These are phyloP conservation scores for Herpotrichia juniperi DNA, from an alignment of 2,329 filamentous ascomycete species.

Conservation along the genomic window DNA sequence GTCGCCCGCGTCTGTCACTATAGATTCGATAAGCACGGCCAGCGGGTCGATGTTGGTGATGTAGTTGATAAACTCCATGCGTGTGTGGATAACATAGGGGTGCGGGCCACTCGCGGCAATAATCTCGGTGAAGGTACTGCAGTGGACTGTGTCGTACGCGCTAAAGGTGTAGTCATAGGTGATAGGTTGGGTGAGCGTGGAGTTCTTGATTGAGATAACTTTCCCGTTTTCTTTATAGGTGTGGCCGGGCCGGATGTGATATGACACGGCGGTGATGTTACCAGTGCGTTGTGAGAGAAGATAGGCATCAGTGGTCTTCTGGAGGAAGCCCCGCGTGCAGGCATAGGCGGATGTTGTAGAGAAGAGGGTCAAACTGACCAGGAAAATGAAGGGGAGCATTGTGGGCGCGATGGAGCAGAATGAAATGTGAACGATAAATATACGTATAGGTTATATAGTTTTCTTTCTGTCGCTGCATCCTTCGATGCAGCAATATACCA, in stretches of 20 bases:
- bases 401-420: background rate
- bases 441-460: too few relatives aligned
- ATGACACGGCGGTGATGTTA: background rate
- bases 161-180: slow-evolving; percentile 23
- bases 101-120: slow-evolving; percentile 23
- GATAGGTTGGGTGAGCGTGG: slow-evolving; percentile 23
- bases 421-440: background rate
- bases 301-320: slow-evolving; percentile 10
- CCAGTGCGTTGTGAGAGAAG: slow-evolving; percentile 7
- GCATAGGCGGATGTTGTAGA: slow-evolving; percentile 3
- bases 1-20: slow-evolving; percentile 32
- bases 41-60: slow-evolving; percentile 12
- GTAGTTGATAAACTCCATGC: slow-evolving; percentile 20
- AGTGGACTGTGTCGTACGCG: slow-evolving; percentile 24
- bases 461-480: too few relatives aligned
- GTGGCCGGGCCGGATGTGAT: slow-evolving; percentile 8
- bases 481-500: too few relatives aligned
- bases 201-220: slow-evolving; percentile 16
- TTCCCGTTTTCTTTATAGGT: slow-evolving; percentile 26
- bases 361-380: background rate
- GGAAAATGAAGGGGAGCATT: background rate
- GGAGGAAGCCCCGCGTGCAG: slow-evolving; percentile 13
- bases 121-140: slow-evolving; percentile 34
- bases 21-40: slow-evolving; percentile 24
- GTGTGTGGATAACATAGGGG: slow-evolving; percentile 32